Evolutionary conservation across 371 early-diverging fungal species (phyloP), one percentile per base, ranked within the genome.

Genomic region (Zychaea mexicana): DNA sequence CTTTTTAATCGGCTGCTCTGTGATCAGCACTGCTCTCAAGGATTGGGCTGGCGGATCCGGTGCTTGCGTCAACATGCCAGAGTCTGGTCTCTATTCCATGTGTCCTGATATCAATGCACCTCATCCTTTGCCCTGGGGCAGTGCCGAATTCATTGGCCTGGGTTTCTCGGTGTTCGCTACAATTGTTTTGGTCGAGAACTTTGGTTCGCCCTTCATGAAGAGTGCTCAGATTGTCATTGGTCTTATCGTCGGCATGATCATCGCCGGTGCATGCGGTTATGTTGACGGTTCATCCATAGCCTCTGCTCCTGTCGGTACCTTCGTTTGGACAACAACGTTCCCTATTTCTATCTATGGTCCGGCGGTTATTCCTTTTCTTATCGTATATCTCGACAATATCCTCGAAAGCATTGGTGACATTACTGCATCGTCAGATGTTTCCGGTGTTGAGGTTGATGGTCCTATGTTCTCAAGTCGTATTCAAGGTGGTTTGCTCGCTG

Each of bases 161-260:
- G 89, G 89, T 12, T 82, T 87, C 63, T 53, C 82, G 19, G 88
- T 88, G 7, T 88, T 85, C 63, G 71, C 73, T 2, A 75, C 81
- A 4, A 88, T 88, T 64, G 57, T 85, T n/a, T 10, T 88, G 3
- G 78, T 88, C 22, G 89, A 88, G 67, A 78, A 83, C 61, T 74
- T 88, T 57, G 89, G 89, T 1, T 88, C 88, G 0, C 77, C 88
- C 0, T 86, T 87, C 55, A 84, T 88, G 87, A 82, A 82, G 70
- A 88, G 84, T 60, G 78, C 84, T 12, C 83, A 69, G 61, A 76
- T 88, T 30, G 81, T 88, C 7, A 70, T 88, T 57, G 89, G 87
- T 21, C 73, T 88, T 47, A 68, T 83, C 64, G 81, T 88, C 0
- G 89, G 89, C 5, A 79, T 79, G 62, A 79, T 88, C 67, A 82